Evolutionary conservation across 2,329 filamentous ascomycete genomes (phyloP).

Genomic region (Cytospora schulzeri): DNA sequence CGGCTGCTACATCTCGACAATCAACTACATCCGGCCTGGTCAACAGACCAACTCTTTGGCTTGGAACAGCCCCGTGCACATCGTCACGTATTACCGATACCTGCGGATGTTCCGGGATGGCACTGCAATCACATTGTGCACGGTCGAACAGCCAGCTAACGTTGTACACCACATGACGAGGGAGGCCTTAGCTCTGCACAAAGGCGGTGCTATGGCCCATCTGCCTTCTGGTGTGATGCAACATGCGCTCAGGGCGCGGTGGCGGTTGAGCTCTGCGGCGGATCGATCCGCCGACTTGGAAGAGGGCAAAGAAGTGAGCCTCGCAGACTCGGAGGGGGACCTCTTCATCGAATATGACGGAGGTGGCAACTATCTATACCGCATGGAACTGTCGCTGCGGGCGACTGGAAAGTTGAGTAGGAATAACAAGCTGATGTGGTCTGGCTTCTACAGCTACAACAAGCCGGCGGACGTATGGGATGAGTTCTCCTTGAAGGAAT

Average conservation of each 20-base stretch:
- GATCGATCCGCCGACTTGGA: constrained; percentile 31
- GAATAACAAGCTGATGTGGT: constrained; percentile 89
- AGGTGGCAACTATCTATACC: constrained; percentile 77
- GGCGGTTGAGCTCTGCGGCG: constrained; percentile 46
- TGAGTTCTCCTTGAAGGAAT: constrained; percentile 68
- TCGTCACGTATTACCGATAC: constrained; percentile 98
- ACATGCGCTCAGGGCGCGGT: constrained; percentile 62
- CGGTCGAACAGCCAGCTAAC: constrained; percentile 79
- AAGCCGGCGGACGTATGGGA: constrained; percentile 86
- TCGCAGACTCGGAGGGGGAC: constrained; percentile 61
- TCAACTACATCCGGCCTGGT: constrained; percentile 89
- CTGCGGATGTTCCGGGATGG: constrained; percentile 93
- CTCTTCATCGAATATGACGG: constrained; percentile 87
- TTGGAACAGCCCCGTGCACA: constrained; percentile 84
- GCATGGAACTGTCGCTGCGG: constrained; percentile 75
- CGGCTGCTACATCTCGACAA: constrained; percentile 93
- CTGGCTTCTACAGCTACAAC: constrained; percentile 90
- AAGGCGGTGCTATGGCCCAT: constrained; percentile 40
- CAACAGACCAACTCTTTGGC: constrained; percentile 71
- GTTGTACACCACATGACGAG: constrained; percentile 83
- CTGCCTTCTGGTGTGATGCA: constrained; percentile 63
- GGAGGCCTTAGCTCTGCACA: constrained; percentile 61
- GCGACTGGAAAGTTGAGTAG: constrained; percentile 63
- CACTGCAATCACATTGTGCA: constrained; percentile 76
- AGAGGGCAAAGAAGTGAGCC: constrained; percentile 36